Base-by-base conservation (phyloP, 441 rosid species). In the Adansonia gregorii region DNA sequence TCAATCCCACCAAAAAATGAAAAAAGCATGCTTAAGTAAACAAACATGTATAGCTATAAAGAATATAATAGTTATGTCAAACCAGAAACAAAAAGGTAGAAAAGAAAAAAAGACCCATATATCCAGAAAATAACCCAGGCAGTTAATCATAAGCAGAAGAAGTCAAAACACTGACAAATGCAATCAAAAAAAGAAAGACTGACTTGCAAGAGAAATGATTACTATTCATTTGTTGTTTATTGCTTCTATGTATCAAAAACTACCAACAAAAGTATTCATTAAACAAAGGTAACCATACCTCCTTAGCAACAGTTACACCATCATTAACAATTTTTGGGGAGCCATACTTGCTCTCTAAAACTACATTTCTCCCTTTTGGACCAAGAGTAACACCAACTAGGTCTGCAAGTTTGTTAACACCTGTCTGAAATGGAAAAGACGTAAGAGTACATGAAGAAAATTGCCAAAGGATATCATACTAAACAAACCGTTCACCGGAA, bases 341-440 rank as follows among this genome's bases (percentile, higher is more conserved):
- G 39, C 98, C 99, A 77, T 94, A 96, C 84, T 94, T 94, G 94
- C 98, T 94, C 85, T 96, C 98, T 15, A 96, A 87, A 74, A 94
- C 99, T 77, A 96, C 99, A 80, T 96, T 96, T 72, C 99, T 81
- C 35, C 99, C 98, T 80, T 94, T 93, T 6, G 98, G 99, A 55
- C 99, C 99, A 61, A 94, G 97, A 3, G 99, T 97, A 60, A 94
- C 98, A 72, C 99, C 98, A 56, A 97, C 97, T n/a, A 97, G 77
- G 81, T 97, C 98, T 1, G 99, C 98, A 69, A 97, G 98, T 86
- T 92, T 94, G 92, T 97, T 97, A 43, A 94, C 99, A 75, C 98
- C 99, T 45, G 79, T 87, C 99, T 93, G 83, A 66, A 70, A 74
- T 11, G 66, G 52, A 67, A 24, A 51, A 76, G 52, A n/a, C 11